phyloP scores from a whole-genome alignment of 257 asterid genomes.

The Solanum clarkiae region DNA sequence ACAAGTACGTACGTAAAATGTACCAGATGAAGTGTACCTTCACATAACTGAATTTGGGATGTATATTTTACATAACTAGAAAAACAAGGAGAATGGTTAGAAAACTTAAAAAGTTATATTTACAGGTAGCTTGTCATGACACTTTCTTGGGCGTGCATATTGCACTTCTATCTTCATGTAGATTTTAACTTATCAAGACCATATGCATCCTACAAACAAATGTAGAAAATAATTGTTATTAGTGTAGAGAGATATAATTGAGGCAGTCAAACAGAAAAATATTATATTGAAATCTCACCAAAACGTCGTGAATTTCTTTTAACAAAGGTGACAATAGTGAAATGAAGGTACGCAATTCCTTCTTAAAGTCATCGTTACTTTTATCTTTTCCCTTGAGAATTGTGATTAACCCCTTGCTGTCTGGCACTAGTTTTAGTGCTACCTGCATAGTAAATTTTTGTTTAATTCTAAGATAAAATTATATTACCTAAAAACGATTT shows the following conservation, averaged over 20 bases:
- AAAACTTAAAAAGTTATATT: not conserved
- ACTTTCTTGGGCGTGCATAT: not conserved
- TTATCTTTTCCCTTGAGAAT: slow-evolving; percentile 48
- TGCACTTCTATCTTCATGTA: slow-evolving; percentile 17
- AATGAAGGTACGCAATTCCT: slow-evolving; percentile 34
- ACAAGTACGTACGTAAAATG: not conserved
- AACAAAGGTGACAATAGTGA: slow-evolving; percentile 40
- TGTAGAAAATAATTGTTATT: not conserved
- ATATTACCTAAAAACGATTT: not conserved
- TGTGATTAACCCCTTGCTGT: slow-evolving; percentile 19
- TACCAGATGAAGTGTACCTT: not conserved
- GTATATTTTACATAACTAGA: slow-evolving; percentile 5
- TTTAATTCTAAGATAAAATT: not conserved
- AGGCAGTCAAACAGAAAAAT: not conserved
- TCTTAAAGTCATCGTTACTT: slow-evolving; percentile 37
- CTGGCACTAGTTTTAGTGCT: slow-evolving; percentile 76
- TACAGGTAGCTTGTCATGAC: not conserved
- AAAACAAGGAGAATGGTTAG: not conserved
- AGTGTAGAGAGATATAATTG: not conserved
- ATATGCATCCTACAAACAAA: slow-evolving; percentile 33
- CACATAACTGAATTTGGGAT: not conserved
- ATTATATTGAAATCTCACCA: slow-evolving; percentile 27
- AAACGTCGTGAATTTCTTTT: slow-evolving; percentile 33
- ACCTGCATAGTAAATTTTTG: slow-evolving; percentile 20
- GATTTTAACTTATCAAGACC: slow-evolving; percentile 60